phyloP scores from a whole-genome alignment of 2,329 filamentous ascomycete genomes.

The Ophiocordyceps camponoti-rufipedis region DNA sequence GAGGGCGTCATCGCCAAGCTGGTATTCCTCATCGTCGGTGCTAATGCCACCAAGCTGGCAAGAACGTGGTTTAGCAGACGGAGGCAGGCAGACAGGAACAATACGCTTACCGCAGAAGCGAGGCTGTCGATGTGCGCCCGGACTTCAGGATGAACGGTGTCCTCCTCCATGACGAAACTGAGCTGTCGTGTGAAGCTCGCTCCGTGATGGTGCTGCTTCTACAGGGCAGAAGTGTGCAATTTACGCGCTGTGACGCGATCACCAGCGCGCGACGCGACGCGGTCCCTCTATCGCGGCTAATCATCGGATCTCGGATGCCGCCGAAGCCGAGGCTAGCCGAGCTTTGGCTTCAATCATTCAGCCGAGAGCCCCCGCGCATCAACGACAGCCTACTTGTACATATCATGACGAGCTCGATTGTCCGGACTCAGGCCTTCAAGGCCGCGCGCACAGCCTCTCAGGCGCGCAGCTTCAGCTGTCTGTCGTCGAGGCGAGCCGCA shows the following conservation, averaged over 20 bases:
- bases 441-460: constrained; percentile 14
- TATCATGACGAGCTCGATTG: constrained; percentile 20
- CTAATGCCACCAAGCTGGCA: constrained; percentile 66
- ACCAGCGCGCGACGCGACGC: too few relatives aligned
- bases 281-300: too few relatives aligned
- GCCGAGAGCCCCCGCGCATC: too few relatives aligned
- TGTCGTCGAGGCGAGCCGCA: constrained; percentile 37
- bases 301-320: too few relatives aligned
- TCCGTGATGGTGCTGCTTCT: not conserved
- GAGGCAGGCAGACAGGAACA: not conserved
- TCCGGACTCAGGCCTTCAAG: constrained; percentile 10
- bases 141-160: constrained; percentile 76
- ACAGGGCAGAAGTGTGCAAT: not conserved
- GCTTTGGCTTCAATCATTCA: too few relatives aligned
- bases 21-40: constrained; percentile 64
- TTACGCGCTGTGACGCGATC: not conserved
- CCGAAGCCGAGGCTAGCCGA: too few relatives aligned
- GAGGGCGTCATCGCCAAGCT: constrained; percentile 81
- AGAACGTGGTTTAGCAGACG: constrained; percentile 4
- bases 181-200: not conserved
- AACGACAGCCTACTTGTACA: too few relatives aligned
- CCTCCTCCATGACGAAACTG: constrained; percentile 31
- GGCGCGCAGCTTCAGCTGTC: constrained; percentile 50
- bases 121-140: constrained; percentile 87
- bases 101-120: constrained; percentile 62